Conservation (phyloP, 129 eudicot genomes). For the Artemisia tridentata region DNA sequence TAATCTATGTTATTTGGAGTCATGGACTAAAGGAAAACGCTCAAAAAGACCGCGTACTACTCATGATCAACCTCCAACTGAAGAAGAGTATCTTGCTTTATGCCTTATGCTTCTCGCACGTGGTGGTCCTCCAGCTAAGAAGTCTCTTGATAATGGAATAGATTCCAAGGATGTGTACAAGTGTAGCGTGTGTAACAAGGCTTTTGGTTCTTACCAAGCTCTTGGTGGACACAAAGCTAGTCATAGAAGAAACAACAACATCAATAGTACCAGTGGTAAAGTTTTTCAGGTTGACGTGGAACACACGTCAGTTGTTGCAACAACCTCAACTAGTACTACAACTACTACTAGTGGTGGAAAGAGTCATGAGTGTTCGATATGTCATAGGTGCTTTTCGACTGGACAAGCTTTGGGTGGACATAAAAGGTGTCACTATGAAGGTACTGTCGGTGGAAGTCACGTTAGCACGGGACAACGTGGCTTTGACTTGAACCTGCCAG, state of each 20-base stretch:
- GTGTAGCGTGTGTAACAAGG: constrained; percentile 71
- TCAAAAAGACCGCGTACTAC: constrained; percentile 34
- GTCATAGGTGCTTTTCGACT: constrained; percentile 74
- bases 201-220: constrained; percentile 79
- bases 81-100: constrained; percentile 45
- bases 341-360: constrained; percentile 35
- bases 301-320: constrained; percentile 27
- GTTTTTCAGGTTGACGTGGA: constrained; percentile 32
- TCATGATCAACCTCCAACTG: constrained; percentile 22
- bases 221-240: constrained; percentile 98
- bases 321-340: constrained; percentile 30
- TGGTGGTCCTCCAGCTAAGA: not conserved
- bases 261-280: constrained; percentile 9
- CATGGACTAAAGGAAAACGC: constrained; percentile 39
- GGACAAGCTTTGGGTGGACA: constrained; percentile 98
- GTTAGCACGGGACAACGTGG: constrained; percentile 41
- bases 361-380: constrained; percentile 85
- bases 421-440: constrained; percentile 92
- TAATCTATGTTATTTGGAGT: not conserved
- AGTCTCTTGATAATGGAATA: not conserved
- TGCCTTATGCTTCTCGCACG: constrained; percentile 49
- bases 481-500: constrained; percentile 55
- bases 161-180: constrained; percentile 20
- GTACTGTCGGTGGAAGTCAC: constrained; percentile 29
- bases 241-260: constrained; percentile 53